Conservation (phyloP, 2,329 filamentous ascomycete species). For the Arthrobotrys iridis region DNA sequence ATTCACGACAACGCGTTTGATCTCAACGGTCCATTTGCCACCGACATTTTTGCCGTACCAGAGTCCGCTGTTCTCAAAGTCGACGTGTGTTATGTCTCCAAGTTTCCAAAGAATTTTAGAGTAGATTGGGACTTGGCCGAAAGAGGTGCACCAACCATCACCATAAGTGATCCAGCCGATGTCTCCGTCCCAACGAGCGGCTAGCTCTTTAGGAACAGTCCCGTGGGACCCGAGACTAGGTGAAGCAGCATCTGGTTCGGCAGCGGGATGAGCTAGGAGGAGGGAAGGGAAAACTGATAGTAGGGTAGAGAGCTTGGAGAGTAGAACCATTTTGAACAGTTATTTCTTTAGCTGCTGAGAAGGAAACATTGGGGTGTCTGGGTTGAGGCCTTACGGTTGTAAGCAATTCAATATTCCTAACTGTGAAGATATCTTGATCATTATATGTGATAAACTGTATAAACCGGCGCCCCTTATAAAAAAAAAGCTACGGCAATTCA, state of each 20-base stretch:
- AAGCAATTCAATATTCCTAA: too few species aligned
- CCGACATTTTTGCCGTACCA: conserved; percentile 8
- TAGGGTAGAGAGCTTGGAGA: conserved; percentile 2
- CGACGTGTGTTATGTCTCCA: neutral
- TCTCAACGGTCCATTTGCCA: conserved; percentile 31
- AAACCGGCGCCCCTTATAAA: too few species aligned
- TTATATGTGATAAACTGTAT: too few species aligned
- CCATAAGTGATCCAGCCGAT: conserved; percentile 12
- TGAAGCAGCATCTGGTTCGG: neutral
- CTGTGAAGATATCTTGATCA: too few species aligned
- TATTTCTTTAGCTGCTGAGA: too few species aligned
- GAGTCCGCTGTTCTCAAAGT: conserved; percentile 21
- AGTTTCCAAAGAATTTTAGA: conserved; percentile 21
- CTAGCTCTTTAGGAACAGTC: conserved; percentile 1
- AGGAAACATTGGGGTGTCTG: too few species aligned
- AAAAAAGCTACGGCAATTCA: too few species aligned
- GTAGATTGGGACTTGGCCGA: conserved; percentile 13
- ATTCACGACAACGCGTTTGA: conserved; percentile 23
- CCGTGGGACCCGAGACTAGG: conserved; percentile 1
- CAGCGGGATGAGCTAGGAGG: neutral
- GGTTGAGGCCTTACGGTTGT: too few species aligned
- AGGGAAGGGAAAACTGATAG: neutral
- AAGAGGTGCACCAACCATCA: conserved; percentile 21
- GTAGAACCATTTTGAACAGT: conserved; percentile 14
- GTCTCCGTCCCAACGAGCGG: conserved; percentile 20